Evolutionary conservation across 164 flowering plant genomes (phyloP), one percentile per base, ranked within the genome.

Genomic region (Tetracentron sinense): DNA sequence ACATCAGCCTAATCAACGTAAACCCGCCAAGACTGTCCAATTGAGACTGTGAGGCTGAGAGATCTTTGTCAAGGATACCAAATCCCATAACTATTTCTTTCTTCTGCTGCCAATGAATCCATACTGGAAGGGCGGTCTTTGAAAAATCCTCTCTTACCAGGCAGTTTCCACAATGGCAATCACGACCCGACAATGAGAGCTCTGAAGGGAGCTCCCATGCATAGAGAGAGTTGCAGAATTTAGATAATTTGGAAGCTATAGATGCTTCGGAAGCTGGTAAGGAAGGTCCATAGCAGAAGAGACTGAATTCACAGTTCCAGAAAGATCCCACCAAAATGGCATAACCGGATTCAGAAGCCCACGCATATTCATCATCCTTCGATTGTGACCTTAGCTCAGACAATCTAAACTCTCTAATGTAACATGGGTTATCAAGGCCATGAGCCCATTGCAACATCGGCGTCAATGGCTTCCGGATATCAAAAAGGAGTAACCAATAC

Each of bases 381-480:
- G 74, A 27, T 3, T 64, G 31, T 17, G 82, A 74, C 74, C 97
- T 83, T 61, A 93, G 61, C 17, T 82, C 80, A 3, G 87, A 84
- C 75, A 93, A 74, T 35, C 68, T 75, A 28, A 71, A 75, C n/a
- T 82, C 82, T 26, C 71, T 61, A 53, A 89, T 53, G 49, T 76
- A 78, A 53, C 67, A 28, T 7, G 92, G 97, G 20, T 71, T 66
- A 42, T 74, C 69, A 68, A 90, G 74, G 59, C 62, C 60, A 68
- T 90, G 98, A 23, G 62, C 72, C 98, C 98, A 94, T 22, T 75
- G 80, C 74, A 94, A 70, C 54, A 88, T 63, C 6, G 97, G 96
- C 66, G 42, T 63, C 68, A 76, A 54, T 8, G 96, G 87, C 68
- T 73, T 80, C 38, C 95, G 75, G n/a, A 72, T 74, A 77, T 94